These are phyloP conservation scores for Psidium friedrichsthalianum DNA, from an alignment of 345 rosid species.

Conservation along the genomic window DNA sequence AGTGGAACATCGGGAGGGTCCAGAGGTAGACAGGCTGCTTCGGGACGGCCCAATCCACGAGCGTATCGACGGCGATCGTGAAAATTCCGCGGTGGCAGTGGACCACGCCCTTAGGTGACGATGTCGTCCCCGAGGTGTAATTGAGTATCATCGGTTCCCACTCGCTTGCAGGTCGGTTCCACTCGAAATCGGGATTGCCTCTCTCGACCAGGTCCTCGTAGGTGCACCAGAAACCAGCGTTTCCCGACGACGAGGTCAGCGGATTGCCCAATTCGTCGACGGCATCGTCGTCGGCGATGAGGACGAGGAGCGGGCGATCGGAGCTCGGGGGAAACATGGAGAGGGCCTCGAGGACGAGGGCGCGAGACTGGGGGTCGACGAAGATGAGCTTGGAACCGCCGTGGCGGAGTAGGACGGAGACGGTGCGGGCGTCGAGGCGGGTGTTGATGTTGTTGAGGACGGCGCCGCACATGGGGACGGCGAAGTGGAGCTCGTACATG, in stretches of 20 bases:
- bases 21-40: constrained; percentile 66
- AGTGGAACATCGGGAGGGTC: constrained; percentile 88
- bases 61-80: constrained; percentile 31
- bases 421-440: constrained; percentile 72
- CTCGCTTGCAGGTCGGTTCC: constrained; percentile 45
- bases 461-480: constrained; percentile 76
- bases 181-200: constrained; percentile 39
- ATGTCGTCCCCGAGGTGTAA: constrained; percentile 85
- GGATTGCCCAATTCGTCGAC: background rate
- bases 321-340: constrained; percentile 16
- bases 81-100: constrained; percentile 68
- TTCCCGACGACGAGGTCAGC: background rate
- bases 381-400: constrained; percentile 53
- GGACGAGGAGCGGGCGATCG: constrained; percentile 34
- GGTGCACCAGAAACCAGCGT: constrained; percentile 11
- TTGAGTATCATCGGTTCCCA: constrained; percentile 64
- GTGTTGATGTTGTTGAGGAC: constrained; percentile 69
- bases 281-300: constrained; percentile 30
- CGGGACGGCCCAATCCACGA: constrained; percentile 47
- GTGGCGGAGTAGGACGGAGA: constrained; percentile 61
- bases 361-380: constrained; percentile 38
- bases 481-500: constrained; percentile 90
- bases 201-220: constrained; percentile 44
- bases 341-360: constrained; percentile 41
- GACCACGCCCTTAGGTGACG: constrained; percentile 83